Base-by-base conservation (phyloP, 257 asterid species). In the Lycium ferocissimum region DNA sequence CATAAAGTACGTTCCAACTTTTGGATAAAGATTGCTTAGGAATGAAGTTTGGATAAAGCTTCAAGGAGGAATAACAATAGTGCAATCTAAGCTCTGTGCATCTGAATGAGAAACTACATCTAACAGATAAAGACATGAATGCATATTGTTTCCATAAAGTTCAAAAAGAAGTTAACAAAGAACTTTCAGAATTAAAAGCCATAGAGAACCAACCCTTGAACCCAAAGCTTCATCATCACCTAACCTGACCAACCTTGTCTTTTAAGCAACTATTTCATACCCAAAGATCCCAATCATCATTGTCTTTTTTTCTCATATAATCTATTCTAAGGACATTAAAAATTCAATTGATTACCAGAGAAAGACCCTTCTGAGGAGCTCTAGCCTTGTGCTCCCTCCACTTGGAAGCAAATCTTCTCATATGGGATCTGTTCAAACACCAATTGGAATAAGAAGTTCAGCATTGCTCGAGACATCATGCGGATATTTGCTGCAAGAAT, bases 401-500 rank as follows among this genome's bases (percentile, higher is more conserved):
- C 79, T 67, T 71, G 54, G 83, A 85, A 62, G 85, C 87, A 79
- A 9, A 80, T 79, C 83, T 84, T 49, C 81, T 81, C 65, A 20
- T 9, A 94, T 94, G 98, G 98, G 98, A 78, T 91, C 98, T 82
- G 83, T 90, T 67, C 93, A 92, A 66, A 84, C 88, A 61, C 88
- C 87, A 53, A 88, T 88, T 17, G 95, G 91, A 87, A 89, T 85
- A 83, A 91, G 88, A 85, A 89, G 92, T 83, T 93, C 96, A n/a
- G 91, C 91, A 79, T 86, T 95, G 89, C 79, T 93, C 54, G 98
- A 95, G 89, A 93, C 95, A 2, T 94, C 98, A 2, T 96, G 98
- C 51, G 99, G 98, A 81, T 94, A 96, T 89, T 88, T 96, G 87
- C 96, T 94, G 67, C 98, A 93, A 86, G 99, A 96, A 86, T 84